Base-by-base conservation (phyloP, 208 protist species). In the Trypanosoma conorhini region DNA sequence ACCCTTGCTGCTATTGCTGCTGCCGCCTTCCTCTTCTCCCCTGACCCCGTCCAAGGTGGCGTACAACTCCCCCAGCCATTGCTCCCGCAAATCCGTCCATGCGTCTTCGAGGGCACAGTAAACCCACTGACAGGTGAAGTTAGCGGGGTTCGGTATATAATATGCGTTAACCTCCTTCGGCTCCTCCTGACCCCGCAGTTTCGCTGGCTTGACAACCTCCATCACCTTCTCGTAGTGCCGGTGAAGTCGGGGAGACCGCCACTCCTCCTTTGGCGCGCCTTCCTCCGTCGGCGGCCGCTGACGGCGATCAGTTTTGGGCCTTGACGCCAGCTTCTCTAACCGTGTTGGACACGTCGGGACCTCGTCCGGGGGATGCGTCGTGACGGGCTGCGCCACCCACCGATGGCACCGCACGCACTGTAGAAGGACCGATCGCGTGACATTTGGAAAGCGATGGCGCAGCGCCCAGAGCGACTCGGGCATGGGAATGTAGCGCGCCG, bases 401-500 rank as follows among this genome's bases (percentile, higher is more conserved):
- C 88, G 84, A 72, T 83, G 77, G 57, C 89, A 95, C 0, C 83
- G 80, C 31, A 81, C 82, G 55, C 89, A 95, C 60, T 95, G 83
- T 26, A 95, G 57, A 26, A 84, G 76, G 2, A 95, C 74, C 24
- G 74, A 82, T 38, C 88, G 72, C 44, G 82, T 60, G 9, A 95
- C 81, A 19, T 73, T 82, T 24, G 89, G 89, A 65, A 85, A 95
- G 33, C 81, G 82, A 26, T 60, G 55, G 9, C 83, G 79, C 22
- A 95, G 63, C 1, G 30, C 24, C 65, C 78, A 90, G 3, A 95
- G 61, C 0, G 54, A 62, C 5, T 82, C 74, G 17, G 85, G 87
- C 21, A 95, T 65, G 0, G 78, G 66, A 33, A 95, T 89, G 72
- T 91, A 94, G 15, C 82, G 80, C 28, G 70, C n/a, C n/a, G 40